Evolutionary conservation across 371 early-diverging fungal genomes (phyloP).

Genomic region (Hamiltosporidium magnivora): DNA sequence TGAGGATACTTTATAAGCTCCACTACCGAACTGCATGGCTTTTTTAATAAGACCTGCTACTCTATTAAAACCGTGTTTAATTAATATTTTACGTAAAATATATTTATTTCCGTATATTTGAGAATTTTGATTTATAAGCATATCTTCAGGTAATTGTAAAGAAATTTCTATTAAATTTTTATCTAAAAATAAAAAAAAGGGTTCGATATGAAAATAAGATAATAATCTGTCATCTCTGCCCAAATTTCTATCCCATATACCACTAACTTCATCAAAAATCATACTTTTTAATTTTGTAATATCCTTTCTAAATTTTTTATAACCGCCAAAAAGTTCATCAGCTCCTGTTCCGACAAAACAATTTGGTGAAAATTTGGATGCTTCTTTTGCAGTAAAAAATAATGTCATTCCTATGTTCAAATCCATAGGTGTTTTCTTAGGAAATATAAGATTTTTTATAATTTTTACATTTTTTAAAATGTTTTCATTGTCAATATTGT

Average conservation of each 20-base stretch:
- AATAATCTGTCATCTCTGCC: conserved; percentile 40
- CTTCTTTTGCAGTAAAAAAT: conserved; percentile 23
- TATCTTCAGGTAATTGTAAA: conserved; percentile 1
- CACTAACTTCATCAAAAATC: conserved; percentile 12
- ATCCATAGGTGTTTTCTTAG: conserved; percentile 30
- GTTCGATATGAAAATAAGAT: conserved; percentile 22
- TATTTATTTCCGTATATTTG: conserved; percentile 13
- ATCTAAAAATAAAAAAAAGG: conserved; percentile 30
- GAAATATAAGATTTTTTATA: conserved; percentile 24
- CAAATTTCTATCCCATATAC: conserved; percentile 32
- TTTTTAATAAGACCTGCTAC: conserved; percentile 21
- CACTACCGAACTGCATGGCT: conserved; percentile 46
- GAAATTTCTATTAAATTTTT: conserved; percentile 6
- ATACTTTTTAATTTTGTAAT: background rate
- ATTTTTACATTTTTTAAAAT: conserved; percentile 2
- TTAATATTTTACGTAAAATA: conserved; percentile 29
- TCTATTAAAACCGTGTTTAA: conserved; percentile 12
- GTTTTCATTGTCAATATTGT: conserved; percentile 19
- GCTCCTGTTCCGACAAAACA: conserved; percentile 38
- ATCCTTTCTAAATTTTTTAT: conserved; percentile 19
- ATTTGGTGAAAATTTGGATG: conserved; percentile 17
- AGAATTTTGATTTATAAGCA: background rate
- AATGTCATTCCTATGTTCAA: conserved; percentile 33
- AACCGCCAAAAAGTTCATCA: conserved; percentile 49
- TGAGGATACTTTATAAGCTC: conserved; percentile 7